Conservation (phyloP, 1,284 basidiomycete species). For the Amanita bisporigera region DNA sequence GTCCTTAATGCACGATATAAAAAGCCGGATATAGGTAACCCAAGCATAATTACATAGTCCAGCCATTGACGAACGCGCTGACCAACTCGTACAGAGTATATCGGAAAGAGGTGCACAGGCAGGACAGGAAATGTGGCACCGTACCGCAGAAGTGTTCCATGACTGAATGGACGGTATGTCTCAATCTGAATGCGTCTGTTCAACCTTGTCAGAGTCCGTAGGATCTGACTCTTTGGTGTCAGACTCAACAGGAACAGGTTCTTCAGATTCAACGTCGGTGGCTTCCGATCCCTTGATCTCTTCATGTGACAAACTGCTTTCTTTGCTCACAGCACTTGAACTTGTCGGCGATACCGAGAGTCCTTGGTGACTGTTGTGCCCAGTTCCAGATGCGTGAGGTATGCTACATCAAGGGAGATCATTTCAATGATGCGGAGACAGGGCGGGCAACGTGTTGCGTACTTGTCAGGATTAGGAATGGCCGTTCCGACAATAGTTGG, state of each 20-base stretch:
- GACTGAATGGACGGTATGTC: not conserved
- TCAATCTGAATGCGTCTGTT: constrained; percentile 4
- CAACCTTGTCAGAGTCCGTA: constrained; percentile 5
- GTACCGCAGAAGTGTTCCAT: not conserved
- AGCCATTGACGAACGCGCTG: not conserved
- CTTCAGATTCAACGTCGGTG: not conserved
- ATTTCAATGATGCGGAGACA: constrained; percentile 6
- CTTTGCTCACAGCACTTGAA: constrained; percentile 63
- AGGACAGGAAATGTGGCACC: not conserved
- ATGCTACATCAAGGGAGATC: constrained; percentile 53
- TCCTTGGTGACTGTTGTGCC: constrained; percentile 54
- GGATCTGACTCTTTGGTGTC: constrained; percentile 8
- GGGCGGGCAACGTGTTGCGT: constrained; percentile 39
- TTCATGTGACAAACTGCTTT: constrained; percentile 61
- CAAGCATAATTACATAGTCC: constrained; percentile 5
- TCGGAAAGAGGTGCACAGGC: constrained; percentile 6
- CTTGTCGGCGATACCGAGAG: constrained; percentile 77
- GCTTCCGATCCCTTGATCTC: constrained; percentile 16
- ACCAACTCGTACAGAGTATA: not conserved
- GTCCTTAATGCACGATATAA: constrained; percentile 4
- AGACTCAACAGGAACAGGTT: constrained; percentile 4
- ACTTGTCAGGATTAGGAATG: constrained; percentile 96
- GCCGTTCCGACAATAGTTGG: constrained; percentile 91
- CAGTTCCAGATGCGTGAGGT: constrained; percentile 70
- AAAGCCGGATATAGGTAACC: constrained; percentile 2